Conservation (phyloP, 2,329 filamentous ascomycete genomes). For the Talaromyces sp. region DNA sequence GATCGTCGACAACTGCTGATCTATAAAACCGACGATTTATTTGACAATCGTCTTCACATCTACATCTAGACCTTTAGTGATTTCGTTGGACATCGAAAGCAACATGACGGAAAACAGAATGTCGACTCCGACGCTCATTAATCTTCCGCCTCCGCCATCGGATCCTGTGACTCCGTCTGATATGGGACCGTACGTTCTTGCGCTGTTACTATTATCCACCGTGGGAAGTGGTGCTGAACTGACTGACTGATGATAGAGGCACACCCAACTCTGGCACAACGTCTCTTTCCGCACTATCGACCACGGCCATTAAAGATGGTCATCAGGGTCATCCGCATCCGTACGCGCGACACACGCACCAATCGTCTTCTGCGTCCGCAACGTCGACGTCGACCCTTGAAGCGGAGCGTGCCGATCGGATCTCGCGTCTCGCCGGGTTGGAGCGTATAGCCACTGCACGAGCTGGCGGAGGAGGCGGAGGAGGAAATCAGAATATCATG, state of each 20-base stretch:
- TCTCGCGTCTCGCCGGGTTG: slow-evolving; percentile 88
- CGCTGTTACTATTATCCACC: slow-evolving; percentile 13
- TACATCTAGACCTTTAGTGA: not conserved
- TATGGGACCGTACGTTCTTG: slow-evolving; percentile 65
- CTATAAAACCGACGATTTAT: not conserved
- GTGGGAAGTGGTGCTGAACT: not conserved
- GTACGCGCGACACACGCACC: slow-evolving; percentile 50
- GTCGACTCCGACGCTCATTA: slow-evolving; percentile 67
- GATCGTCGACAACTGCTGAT: not conserved
- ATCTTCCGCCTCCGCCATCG: slow-evolving; percentile 75
- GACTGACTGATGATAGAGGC: slow-evolving; percentile 54
- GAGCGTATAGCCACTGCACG: slow-evolving; percentile 79
- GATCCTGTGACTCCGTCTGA: slow-evolving; percentile 84
- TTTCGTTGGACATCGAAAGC: not conserved
- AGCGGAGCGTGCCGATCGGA: slow-evolving; percentile 88
- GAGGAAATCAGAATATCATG: slow-evolving; percentile 31
- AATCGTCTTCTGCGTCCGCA: slow-evolving; percentile 54
- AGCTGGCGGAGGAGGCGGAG: slow-evolving; percentile 30
- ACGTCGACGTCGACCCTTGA: slow-evolving; percentile 72
- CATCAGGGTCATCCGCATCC: slow-evolving; percentile 75
- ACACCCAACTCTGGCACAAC: slow-evolving; percentile 92
- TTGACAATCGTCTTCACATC: not conserved
- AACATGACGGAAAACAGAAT: slow-evolving; percentile 23
- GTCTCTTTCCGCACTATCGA: slow-evolving; percentile 85
- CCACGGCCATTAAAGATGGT: slow-evolving; percentile 93